These are phyloP conservation scores for Fistulina hepatica DNA, from an alignment of 1,284 basidiomycete genomes.

Conservation along the genomic window DNA sequence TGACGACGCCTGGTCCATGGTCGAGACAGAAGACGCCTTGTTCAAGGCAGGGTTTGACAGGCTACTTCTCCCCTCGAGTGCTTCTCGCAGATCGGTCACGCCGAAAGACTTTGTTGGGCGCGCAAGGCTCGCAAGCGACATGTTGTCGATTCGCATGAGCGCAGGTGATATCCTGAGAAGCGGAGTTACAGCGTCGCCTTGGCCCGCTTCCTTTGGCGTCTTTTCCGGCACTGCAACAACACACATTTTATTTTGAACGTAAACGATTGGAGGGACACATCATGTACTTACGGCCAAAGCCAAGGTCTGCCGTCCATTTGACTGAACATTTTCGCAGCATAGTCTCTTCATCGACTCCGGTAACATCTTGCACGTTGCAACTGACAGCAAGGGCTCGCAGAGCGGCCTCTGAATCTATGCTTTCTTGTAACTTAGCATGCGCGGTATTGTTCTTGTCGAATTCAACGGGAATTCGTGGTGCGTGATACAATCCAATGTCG, in stretches of 20 bases:
- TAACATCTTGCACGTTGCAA: conserved; percentile 46
- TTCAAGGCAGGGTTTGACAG: conserved; percentile 64
- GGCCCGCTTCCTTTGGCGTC: conserved; percentile 35
- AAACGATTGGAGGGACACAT: conserved; percentile 5
- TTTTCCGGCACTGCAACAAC: conserved; percentile 48
- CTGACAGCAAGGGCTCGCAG: conserved; percentile 42
- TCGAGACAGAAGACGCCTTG: conserved; percentile 59
- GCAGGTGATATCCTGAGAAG: conserved; percentile 71
- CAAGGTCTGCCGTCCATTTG: conserved; percentile 68
- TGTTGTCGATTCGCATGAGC: conserved; percentile 70
- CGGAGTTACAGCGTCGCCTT: conserved; percentile 57
- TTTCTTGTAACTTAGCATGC: too few species aligned
- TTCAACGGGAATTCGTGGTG: conserved; percentile 26
- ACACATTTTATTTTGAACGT: background rate
- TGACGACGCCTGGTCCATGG: conserved; percentile 55
- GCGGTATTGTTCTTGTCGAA: conserved; percentile 21
- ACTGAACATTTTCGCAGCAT: conserved; percentile 43
- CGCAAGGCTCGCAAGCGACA: conserved; percentile 70
- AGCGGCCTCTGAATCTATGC: conserved; percentile 46
- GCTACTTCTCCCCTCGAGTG: conserved; percentile 70
- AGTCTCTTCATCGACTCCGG: conserved; percentile 46
- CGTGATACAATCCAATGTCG: conserved; percentile 26
- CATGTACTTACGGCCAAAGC: conserved; percentile 65
- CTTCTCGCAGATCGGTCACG: conserved; percentile 77
- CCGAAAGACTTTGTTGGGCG: conserved; percentile 69